Base-by-base conservation (phyloP, 352 stramenopile genomes). In the Globisporangium solare region DNA sequence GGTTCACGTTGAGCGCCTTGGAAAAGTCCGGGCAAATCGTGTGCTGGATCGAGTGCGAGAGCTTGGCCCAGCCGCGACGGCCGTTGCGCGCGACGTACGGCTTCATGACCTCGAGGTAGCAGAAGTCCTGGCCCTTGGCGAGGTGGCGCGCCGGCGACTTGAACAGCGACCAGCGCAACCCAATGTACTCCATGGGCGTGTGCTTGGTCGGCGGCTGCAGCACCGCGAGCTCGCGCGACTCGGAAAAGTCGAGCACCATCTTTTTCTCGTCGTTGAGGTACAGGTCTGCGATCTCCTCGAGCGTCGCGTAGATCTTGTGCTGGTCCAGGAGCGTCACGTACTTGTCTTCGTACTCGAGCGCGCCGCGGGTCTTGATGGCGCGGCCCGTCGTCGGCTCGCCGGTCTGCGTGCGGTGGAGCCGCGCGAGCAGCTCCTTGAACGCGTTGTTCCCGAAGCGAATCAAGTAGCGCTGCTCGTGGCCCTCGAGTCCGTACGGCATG, bases 211-310 rank as follows among this genome's bases (percentile, higher is more conserved):
- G 58, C 46, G 66, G 58, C 18, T 82, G 71, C 10, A 92, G 68
- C 60, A 79, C 60, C 12, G 72, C 64, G 27, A 86, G 63, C 24
- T 86, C 71, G 42, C 71, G 60, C 14, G 80, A 86, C 60, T 84
- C 74, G 47, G 80, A 85, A 56, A 88, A 90, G 55, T 90, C 80
- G 17, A 90, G 68, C 62, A 87, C 76, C 65, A 89, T 74, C 58
- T 85, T 78, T 60, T 80, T 83, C 15, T 80, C 66, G 24, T 77
- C 66, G 58, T 73, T 79, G 45, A 88, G 49, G 54, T 85, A 90
- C 48, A 90, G 43, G 15, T 88, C 74, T 3, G 76, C 78, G 53
- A 88, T 74, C 51, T 84, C 72, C 18, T 87, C 77, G n/a, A 90
- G 74, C 35, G 76, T 75, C 0, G 63, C 80, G 60, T 79, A 80